Percentiles rank a stretch among this genome's conserved stretches.
phyloP scores from a whole-genome alignment of 371 early-diverging fungal genomes.

The Rhizopus sp. region DNA sequence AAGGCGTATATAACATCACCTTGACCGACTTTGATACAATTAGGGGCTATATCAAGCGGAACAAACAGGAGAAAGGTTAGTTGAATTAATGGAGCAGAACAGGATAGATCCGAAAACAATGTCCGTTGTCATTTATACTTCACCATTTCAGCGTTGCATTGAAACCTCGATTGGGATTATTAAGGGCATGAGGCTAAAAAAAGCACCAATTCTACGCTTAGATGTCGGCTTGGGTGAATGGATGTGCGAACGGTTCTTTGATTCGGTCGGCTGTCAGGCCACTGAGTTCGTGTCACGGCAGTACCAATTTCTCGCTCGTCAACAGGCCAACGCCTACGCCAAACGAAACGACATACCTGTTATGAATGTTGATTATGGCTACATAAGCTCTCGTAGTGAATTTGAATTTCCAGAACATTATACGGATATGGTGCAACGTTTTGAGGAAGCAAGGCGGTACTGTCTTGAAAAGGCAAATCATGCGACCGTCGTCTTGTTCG shows the following conservation, averaged over 20 bases:
- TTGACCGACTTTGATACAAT: neutral
- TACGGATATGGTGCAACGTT: conserved; percentile 32
- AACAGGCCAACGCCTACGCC: conserved; percentile 31
- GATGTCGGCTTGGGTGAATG: conserved; percentile 49
- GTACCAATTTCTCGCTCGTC: conserved; percentile 39
- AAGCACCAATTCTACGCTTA: conserved; percentile 23
- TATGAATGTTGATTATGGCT: conserved; percentile 33
- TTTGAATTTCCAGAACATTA: conserved; percentile 42
- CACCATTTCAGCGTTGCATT: conserved; percentile 52
- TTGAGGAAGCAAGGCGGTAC: conserved; percentile 24
- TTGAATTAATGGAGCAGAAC: conserved; percentile 10
- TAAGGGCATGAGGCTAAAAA: conserved; percentile 18
- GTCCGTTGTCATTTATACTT: conserved; percentile 36
- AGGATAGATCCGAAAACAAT: conserved; percentile 17
- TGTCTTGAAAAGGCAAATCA: conserved; percentile 20
- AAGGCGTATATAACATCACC: neutral
- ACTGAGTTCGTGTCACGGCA: conserved; percentile 28
- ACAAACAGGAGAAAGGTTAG: conserved; percentile 1
- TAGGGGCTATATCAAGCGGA: conserved; percentile 7
- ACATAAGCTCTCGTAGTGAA: conserved; percentile 12
- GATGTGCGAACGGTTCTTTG: conserved; percentile 48
- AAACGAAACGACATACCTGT: neutral
- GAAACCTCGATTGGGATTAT: conserved; percentile 44
- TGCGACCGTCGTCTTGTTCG: conserved; percentile 20
- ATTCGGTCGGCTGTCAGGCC: conserved; percentile 35